Conservation (phyloP, 2,329 filamentous ascomycete species). For the Neofusicoccum cordaticola region DNA sequence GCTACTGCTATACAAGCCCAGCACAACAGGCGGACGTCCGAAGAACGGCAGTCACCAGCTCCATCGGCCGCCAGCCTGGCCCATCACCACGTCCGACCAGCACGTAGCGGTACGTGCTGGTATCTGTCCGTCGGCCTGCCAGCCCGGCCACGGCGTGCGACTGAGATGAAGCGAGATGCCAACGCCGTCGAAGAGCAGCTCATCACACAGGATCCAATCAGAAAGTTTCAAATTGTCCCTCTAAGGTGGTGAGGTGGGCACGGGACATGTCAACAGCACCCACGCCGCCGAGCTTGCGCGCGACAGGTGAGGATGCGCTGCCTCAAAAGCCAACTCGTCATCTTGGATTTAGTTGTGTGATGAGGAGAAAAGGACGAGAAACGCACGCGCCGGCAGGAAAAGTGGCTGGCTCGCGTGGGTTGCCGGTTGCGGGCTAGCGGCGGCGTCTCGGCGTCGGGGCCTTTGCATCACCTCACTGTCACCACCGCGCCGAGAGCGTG, state of each 20-base stretch:
- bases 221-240: slow-evolving; percentile 43
- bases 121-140: neutral
- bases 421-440: neutral
- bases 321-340: slow-evolving; percentile 67
- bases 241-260: slow-evolving; percentile 46
- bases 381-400: neutral
- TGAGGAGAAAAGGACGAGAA: slow-evolving; percentile 38
- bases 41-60: neutral
- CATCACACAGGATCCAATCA: slow-evolving; percentile 44
- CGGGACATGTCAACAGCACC: slow-evolving; percentile 50
- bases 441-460: neutral
- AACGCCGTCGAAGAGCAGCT: neutral
- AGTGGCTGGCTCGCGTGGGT: neutral
- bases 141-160: neutral
- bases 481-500: slow-evolving; percentile 14
- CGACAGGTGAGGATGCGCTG: slow-evolving; percentile 54
- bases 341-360: slow-evolving; percentile 74
- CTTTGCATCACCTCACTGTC: slow-evolving; percentile 15
- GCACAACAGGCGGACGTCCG: neutral
- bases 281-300: slow-evolving; percentile 46
- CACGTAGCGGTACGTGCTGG: neutral
- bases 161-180: neutral
- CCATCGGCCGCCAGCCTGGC: neutral
- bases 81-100: too few species aligned
- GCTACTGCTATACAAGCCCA: neutral